phyloP scores from a whole-genome alignment of 2,329 filamentous ascomycete genomes.

The Lecanicillium sp. region DNA sequence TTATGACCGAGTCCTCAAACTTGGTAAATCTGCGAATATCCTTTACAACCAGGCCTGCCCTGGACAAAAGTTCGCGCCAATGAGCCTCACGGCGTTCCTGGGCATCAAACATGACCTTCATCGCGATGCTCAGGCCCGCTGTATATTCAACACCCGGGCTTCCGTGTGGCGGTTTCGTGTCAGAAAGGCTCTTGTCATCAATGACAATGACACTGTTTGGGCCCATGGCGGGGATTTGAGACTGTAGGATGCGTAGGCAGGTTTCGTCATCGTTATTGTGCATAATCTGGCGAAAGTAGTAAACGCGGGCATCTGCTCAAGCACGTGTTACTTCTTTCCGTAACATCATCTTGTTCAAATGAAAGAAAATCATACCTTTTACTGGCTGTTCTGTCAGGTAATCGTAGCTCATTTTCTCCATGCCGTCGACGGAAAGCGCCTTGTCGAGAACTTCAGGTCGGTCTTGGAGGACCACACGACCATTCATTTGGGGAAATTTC shows the following conservation, averaged over 20 bases:
- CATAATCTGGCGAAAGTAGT: constrained; percentile 20
- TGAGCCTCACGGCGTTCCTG: constrained; percentile 16
- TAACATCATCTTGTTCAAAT: background rate
- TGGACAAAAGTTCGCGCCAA: constrained; percentile 13
- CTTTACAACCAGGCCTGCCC: constrained; percentile 14
- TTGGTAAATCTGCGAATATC: constrained; percentile 15
- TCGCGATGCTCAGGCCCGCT: constrained; percentile 14
- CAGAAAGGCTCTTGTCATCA: constrained; percentile 15
- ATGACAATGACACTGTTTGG: constrained; percentile 15
- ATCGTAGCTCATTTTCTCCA: constrained; percentile 18
- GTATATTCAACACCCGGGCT: constrained; percentile 14
- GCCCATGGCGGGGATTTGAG: constrained; percentile 12
- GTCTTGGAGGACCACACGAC: constrained; percentile 16
- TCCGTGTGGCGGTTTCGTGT: constrained; percentile 11
- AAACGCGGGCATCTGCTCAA: constrained; percentile 13
- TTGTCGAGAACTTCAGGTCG: constrained; percentile 12
- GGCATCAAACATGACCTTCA: constrained; percentile 17
- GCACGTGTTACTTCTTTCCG: background rate
- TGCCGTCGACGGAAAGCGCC: constrained; percentile 10
- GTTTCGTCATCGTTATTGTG: constrained; percentile 18
- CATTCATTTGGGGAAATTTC: constrained; percentile 7
- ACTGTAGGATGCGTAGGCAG: constrained; percentile 14
- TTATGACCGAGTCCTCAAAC: constrained; percentile 15
- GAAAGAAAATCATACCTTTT: constrained; percentile 11
- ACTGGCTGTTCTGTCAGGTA: constrained; percentile 16